These are phyloP conservation scores for Globisporangium paroecandrum DNA, from an alignment of 352 stramenopile genomes.

Conservation along the genomic window DNA sequence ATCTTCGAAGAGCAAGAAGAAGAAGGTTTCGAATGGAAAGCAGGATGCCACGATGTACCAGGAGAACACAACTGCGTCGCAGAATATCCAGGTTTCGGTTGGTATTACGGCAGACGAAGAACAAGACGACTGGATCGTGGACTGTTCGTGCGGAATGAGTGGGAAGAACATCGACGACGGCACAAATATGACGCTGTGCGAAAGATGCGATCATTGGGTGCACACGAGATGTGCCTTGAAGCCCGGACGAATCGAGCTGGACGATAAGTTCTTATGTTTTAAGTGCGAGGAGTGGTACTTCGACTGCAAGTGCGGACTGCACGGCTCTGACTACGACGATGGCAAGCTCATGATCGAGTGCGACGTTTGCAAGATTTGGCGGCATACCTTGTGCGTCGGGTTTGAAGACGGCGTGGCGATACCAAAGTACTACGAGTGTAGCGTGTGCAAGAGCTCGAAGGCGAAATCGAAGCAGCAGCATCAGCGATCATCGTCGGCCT, in stretches of 20 bases:
- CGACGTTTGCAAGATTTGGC: conserved; percentile 63
- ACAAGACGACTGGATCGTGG: conserved; percentile 55
- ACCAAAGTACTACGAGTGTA: conserved; percentile 54
- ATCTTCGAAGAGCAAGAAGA: conserved; percentile 28
- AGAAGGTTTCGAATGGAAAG: conserved; percentile 18
- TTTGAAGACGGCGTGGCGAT: conserved; percentile 50
- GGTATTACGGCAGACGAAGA: conserved; percentile 3
- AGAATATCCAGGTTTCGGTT: not conserved
- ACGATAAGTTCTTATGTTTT: conserved; percentile 13
- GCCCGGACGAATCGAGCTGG: conserved; percentile 4
- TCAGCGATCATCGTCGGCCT: conserved; percentile 9
- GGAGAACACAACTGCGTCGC: not conserved
- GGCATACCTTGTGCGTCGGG: conserved; percentile 63
- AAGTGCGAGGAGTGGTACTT: conserved; percentile 57
- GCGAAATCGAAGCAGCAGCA: conserved; percentile 2
- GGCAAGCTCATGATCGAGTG: conserved; percentile 65
- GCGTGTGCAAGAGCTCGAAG: conserved; percentile 29
- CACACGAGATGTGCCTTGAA: conserved; percentile 18
- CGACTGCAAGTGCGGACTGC: conserved; percentile 49
- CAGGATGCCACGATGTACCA: not conserved
- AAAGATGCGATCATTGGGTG: conserved; percentile 37
- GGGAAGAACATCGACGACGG: conserved; percentile 57
- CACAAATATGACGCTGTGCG: conserved; percentile 34
- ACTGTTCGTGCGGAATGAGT: conserved; percentile 57
- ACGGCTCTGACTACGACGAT: conserved; percentile 57